A percentile compares a stretch with the other conserved stretches of the same genome.
These are phyloP conservation scores for Scutellaria minor DNA, from an alignment of 257 asterid genomes.

Conservation along the genomic window DNA sequence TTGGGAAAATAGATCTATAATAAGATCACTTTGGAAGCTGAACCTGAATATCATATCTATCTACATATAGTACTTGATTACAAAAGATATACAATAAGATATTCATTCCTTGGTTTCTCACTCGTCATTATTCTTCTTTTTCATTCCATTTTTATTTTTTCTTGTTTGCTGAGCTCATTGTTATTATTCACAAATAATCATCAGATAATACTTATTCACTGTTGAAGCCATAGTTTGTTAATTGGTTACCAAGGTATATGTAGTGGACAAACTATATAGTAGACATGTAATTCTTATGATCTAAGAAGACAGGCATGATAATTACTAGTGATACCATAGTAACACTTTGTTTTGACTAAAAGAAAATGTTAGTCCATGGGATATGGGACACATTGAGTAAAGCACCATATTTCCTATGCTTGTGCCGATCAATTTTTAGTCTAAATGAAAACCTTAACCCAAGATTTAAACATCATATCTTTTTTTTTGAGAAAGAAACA, in stretches of 20 bases:
- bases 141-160: background rate
- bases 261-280: background rate
- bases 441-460: background rate
- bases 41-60: background rate
- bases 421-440: too few relatives aligned
- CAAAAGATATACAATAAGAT: too few relatives aligned
- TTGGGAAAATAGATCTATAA: background rate
- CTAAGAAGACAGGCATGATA: background rate
- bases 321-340: background rate
- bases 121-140: too few relatives aligned
- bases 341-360: conserved; percentile 4
- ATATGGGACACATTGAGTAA: background rate
- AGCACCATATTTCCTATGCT: background rate
- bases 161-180: background rate
- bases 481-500: too few relatives aligned
- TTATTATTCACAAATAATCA: background rate
- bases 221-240: background rate
- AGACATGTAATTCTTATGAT: conserved; percentile 6
- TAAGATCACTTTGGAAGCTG: background rate
- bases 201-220: background rate
- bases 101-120: too few relatives aligned
- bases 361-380: background rate
- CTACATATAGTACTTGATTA: background rate
- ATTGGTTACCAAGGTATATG: background rate
- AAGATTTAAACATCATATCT: background rate